Evolutionary conservation across 345 rosid species (phyloP).

Genomic region (Hirschfeldia incana): DNA sequence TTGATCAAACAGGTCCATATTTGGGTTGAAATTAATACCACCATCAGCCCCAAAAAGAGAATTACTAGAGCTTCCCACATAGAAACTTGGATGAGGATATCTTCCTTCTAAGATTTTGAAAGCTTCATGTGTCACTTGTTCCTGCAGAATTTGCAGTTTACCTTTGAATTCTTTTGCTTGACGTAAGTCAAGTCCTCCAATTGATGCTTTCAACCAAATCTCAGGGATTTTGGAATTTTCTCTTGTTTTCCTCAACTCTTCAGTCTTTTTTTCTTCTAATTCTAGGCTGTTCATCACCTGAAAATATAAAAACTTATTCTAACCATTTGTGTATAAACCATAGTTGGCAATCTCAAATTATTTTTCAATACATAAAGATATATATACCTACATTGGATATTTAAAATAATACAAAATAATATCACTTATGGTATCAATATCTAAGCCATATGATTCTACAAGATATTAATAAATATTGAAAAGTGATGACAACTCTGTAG

Average conservation of each 20-base stretch:
- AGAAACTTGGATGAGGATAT: constrained; percentile 9
- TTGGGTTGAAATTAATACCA: neutral
- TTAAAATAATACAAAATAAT: too few relatives aligned
- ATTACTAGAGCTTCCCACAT: constrained; percentile 12
- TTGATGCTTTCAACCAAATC: constrained; percentile 57
- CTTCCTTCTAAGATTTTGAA: neutral
- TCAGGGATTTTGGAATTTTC: constrained; percentile 14
- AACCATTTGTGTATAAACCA: too few relatives aligned
- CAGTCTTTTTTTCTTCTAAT: constrained; percentile 45
- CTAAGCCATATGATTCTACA: too few relatives aligned
- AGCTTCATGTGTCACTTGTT: constrained; percentile 38
- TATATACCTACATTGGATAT: too few relatives aligned
- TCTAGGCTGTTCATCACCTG: constrained; percentile 39
- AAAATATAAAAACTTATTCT: too few relatives aligned
- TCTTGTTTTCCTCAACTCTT: constrained; percentile 43
- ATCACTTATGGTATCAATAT: too few relatives aligned
- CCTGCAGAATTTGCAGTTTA: constrained; percentile 44
- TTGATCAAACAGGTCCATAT: too few relatives aligned
- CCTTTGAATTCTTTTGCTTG: constrained; percentile 44
- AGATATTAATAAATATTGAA: too few relatives aligned
- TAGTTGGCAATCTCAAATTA: too few relatives aligned
- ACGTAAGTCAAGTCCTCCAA: constrained; percentile 31
- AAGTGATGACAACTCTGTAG: too few relatives aligned
- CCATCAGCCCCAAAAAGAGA: constrained; percentile 14
- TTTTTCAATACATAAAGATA: too few relatives aligned